Percentiles rank a stretch among this genome's conserved stretches.
Evolutionary conservation across 805 yeast genomes (phyloP).

Genomic region (Yarrowia sp.): DNA sequence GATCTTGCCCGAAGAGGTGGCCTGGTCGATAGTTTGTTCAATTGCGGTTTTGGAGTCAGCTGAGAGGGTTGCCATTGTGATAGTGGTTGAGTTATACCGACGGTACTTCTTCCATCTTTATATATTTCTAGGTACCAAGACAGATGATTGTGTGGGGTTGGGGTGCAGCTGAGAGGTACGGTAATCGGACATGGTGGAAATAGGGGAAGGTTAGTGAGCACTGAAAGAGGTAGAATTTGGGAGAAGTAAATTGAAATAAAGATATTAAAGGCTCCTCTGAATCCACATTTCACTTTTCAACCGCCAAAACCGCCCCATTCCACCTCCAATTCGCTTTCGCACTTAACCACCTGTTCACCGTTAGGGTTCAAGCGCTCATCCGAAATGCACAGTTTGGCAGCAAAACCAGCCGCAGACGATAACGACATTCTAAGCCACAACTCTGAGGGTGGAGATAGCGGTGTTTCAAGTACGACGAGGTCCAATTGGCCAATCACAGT

Average conservation of each 20-base stretch:
- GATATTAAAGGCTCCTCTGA: too few species aligned
- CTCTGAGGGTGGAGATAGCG: too few species aligned
- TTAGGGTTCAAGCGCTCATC: slow-evolving; percentile 31
- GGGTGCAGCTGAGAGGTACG: not conserved
- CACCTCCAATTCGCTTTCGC: too few species aligned
- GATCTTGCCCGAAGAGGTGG: slow-evolving; percentile 16
- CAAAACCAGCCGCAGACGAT: not conserved
- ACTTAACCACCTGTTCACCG: not conserved
- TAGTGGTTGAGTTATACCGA: not conserved
- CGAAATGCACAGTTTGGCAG: slow-evolving; percentile 19
- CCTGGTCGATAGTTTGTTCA: slow-evolving; percentile 11
- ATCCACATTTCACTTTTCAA: too few species aligned
- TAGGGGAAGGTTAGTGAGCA: too few species aligned
- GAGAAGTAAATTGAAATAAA: too few species aligned
- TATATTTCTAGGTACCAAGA: not conserved
- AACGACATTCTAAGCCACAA: slow-evolving; percentile 5
- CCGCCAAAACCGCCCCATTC: too few species aligned
- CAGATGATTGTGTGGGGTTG: not conserved
- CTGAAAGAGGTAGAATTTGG: not conserved
- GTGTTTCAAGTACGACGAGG: too few species aligned
- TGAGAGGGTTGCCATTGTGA: slow-evolving; percentile 20
- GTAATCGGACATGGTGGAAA: too few species aligned
- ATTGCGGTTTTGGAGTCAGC: slow-evolving; percentile 11
- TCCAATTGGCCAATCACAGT: too few species aligned
- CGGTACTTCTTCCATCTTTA: not conserved